Base-by-base conservation (phyloP, 1,284 basidiomycete species). In the Retiboletus flavoniger region DNA sequence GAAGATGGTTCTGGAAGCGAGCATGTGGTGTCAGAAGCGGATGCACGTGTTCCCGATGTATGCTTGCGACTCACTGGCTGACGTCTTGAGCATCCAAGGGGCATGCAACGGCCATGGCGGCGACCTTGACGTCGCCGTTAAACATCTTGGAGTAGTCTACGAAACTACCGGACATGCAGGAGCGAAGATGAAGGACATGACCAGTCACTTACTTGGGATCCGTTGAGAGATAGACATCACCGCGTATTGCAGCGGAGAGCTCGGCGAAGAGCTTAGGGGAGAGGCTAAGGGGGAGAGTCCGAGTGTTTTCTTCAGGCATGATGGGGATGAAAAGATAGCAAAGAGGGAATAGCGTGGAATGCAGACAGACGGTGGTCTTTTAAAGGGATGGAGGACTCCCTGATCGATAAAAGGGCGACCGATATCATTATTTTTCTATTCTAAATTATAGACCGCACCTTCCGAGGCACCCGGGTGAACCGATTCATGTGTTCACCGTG, bases 71-170 rank as follows among this genome's bases (percentile, higher is more conserved):
- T 63, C 63, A 88, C 87, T 78, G 78, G 78, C 86, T 89, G 40
- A 92, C 83, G 63, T 93, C 88, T 54, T 81, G 74, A 3, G 89
- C 85, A 59, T 90, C 84, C 29, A 85, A 66, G 1, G 91, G 90
- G 53, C 83, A 85, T 1, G 79, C 82, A 17, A 91, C 80, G 3
- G 82, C 80, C 56, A 81, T 74, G 13, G 87, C 79, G 1, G 69
- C 60, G 28, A 80, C 78, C 50, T 80, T 75, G 47, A 92, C 80
- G 53, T 89, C 89, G 8, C 89, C 90, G 58, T 93, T 93, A 76
- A 92, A 93, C 52, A 91, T 82, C 50, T 72, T 79, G 3, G 84
- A 77, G 51, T 83, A 82, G 31, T 82, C 78, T 10, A 67, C 54
- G 66, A 91, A 92, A 31, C 89, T 91, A 58, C 14, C 21, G 8